Percentiles rank a stretch among this genome's conserved stretches.
These are phyloP conservation scores for Domatiomyces globalis DNA, from an alignment of 2,329 filamentous ascomycete genomes.

Conservation along the genomic window DNA sequence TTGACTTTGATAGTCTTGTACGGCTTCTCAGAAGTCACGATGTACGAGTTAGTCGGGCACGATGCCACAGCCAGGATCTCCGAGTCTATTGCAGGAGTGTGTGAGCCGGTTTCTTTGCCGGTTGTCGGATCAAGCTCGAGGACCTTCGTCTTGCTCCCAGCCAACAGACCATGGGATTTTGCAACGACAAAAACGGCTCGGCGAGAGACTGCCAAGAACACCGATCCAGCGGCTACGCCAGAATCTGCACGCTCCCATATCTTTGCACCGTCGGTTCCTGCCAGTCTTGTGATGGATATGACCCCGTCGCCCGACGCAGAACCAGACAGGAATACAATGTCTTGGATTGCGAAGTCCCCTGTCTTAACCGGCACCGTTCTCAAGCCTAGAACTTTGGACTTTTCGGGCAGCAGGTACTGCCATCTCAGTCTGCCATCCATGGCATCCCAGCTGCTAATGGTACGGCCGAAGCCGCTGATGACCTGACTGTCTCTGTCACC, in stretches of 20 bases:
- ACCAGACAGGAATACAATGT: conserved; percentile 52
- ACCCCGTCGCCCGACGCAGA: conserved; percentile 47
- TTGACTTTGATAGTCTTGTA: conserved; percentile 32
- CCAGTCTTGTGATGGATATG: conserved; percentile 43
- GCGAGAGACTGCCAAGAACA: conserved; percentile 57
- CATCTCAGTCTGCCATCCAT: conserved; percentile 66
- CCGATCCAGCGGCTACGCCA: conserved; percentile 49
- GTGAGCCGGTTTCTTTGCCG: conserved; percentile 58
- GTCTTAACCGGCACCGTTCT: conserved; percentile 19
- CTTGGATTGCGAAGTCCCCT: conserved; percentile 41
- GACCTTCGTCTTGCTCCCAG: conserved; percentile 64
- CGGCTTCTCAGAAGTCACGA: conserved; percentile 32
- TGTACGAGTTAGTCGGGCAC: conserved; percentile 28
- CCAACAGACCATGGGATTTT: conserved; percentile 50
- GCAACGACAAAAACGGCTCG: conserved; percentile 62
- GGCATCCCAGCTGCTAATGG: conserved; percentile 70
- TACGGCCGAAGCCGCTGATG: conserved; percentile 54
- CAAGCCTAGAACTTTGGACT: conserved; percentile 21
- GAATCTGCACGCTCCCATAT: conserved; percentile 65
- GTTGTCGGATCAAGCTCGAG: conserved; percentile 57
- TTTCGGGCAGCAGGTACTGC: conserved; percentile 47
- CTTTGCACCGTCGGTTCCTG: conserved; percentile 55
- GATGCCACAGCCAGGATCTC: conserved; percentile 41
- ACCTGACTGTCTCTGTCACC: conserved; percentile 65
- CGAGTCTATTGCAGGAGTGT: conserved; percentile 56